phyloP scores from a whole-genome alignment of 164 flowering plant genomes.

The Piper longum region DNA sequence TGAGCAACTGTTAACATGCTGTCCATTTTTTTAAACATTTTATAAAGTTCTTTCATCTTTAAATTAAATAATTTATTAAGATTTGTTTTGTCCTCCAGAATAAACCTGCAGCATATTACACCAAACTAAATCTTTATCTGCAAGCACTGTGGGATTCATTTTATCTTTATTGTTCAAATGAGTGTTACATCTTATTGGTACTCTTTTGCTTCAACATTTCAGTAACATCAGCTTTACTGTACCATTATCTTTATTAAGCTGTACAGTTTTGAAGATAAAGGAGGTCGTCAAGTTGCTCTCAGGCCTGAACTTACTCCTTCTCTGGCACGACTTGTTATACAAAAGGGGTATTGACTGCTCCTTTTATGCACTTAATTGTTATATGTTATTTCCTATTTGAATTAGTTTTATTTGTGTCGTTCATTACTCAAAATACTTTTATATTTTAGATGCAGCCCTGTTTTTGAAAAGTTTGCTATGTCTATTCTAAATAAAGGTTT shows the following conservation, averaged over 20 bases:
- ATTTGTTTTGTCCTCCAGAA: too few relatives aligned
- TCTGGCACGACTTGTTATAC: constrained; percentile 84
- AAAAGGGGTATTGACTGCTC: constrained; percentile 56
- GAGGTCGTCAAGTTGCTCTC: constrained; percentile 90
- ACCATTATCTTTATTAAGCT: constrained; percentile 27
- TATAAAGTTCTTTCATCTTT: too few relatives aligned
- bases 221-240: neutral
- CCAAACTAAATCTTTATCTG: too few relatives aligned
- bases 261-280: constrained; percentile 88
- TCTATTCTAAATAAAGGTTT: too few relatives aligned
- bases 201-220: neutral
- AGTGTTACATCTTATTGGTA: neutral
- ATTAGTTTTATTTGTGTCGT: neutral
- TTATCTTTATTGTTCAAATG: neutral
- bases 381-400: too few relatives aligned
- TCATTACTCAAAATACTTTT: neutral
- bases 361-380: neutral
- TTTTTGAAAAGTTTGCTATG: neutral
- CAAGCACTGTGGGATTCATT: neutral
- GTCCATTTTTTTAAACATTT: too few relatives aligned
- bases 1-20: too few relatives aligned
- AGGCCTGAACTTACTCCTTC: constrained; percentile 99
- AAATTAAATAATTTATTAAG: too few relatives aligned
- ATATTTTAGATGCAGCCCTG: too few relatives aligned
- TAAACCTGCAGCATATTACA: too few relatives aligned